Conservation (phyloP, 148 eudicot genomes). For the Agrostemma githago region DNA sequence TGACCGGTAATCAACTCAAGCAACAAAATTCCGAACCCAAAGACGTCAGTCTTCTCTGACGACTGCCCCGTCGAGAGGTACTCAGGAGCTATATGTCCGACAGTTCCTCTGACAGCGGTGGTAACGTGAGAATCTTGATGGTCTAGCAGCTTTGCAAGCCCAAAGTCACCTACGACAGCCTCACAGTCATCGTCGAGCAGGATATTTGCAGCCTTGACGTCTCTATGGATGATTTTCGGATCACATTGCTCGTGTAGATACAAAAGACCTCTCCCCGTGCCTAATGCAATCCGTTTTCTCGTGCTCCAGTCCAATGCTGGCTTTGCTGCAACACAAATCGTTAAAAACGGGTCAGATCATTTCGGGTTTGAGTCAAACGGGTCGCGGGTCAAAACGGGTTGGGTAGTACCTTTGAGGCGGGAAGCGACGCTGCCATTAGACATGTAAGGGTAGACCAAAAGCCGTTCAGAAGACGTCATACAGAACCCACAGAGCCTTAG, state of each 20-base stretch:
- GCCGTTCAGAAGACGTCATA: slow-evolving; percentile 67
- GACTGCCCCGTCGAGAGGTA: slow-evolving; percentile 30
- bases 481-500: slow-evolving; percentile 83
- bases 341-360: background rate
- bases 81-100: slow-evolving; percentile 20
- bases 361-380: too few species aligned
- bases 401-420: slow-evolving; percentile 79
- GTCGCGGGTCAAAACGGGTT: background rate
- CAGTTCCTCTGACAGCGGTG: slow-evolving; percentile 27
- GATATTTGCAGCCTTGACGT: slow-evolving; percentile 96
- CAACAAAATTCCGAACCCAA: slow-evolving; percentile 26
- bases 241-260: slow-evolving; percentile 98
- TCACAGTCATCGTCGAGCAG: slow-evolving; percentile 82
- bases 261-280: slow-evolving; percentile 83
- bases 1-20: slow-evolving; percentile 28
- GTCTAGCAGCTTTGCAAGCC: slow-evolving; percentile 22
- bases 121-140: slow-evolving; percentile 27
- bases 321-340: slow-evolving; percentile 46
- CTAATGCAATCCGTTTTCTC: slow-evolving; percentile 80
- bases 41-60: slow-evolving; percentile 28
- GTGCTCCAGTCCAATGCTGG: slow-evolving; percentile 86
- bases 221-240: slow-evolving; percentile 94
- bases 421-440: slow-evolving; percentile 97
- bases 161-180: slow-evolving; percentile 49
- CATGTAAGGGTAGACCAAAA: slow-evolving; percentile 93